Base-by-base conservation (phyloP, 371 early-diverging fungal species). In the Nematocida sp. region DNA sequence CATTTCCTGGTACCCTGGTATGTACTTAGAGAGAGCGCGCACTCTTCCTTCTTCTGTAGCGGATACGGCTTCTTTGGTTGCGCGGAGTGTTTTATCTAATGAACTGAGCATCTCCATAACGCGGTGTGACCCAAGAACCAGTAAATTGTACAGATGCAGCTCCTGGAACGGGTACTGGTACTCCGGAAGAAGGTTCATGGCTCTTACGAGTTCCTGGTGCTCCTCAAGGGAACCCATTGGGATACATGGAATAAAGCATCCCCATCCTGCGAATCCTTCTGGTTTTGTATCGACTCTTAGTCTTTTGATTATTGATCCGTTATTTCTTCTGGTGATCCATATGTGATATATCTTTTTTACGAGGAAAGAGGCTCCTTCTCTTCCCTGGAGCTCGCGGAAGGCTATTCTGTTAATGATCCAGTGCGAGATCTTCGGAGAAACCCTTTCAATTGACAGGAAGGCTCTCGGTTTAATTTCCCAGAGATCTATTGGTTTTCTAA, bases 381-480 rank as follows among this genome's bases (percentile, higher is more conserved):
- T 25, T 2, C 38, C 45, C 3, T 40, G 13, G 11, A 77, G 56
- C 25, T 77, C 77, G 11, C 66, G 4, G 16, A 32, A 30, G 11
- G 35, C 65, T 40, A 77, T 65, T n/a, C 56, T 50, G 48, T 77
- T 66, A 16, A 77, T 35, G 5, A 47, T 51, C 18, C 53, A 55
- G 39, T 55, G 35, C 4, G 26, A 47, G 7, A 66, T 48, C 30
- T 65, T n/a, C 16, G 49, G 39, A 11, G 47, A 18, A 7, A 77
- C 45, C 16, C 25, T 67, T 51, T 77, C 59, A 11, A 77, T 49
- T 45, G 9, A 28, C 13, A 20, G 5, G 3, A 40, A 54, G 7
- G 68, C 23, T 28, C 77, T 38, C 36, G 30, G 11, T 47, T 77
- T 66, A 26, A 68, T 69, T 18, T n/a, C 35, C 66, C 66, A 65